phyloP scores from a whole-genome alignment of 805 yeast genomes.

The Lachancea sp. region DNA sequence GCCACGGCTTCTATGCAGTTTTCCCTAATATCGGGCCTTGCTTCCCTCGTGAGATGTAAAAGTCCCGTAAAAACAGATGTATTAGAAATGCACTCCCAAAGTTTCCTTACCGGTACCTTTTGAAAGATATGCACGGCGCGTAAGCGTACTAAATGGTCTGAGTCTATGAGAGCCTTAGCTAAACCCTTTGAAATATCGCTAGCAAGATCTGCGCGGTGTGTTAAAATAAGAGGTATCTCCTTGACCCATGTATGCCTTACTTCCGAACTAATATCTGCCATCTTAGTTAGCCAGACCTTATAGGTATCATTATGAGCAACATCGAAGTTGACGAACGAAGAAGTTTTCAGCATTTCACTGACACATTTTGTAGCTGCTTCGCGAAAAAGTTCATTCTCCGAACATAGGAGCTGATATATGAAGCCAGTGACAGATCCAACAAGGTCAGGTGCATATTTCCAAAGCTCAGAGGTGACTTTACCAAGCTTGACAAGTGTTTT shows the following conservation, averaged over 20 bases:
- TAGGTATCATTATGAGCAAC: slow-evolving; percentile 54
- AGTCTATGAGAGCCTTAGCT: slow-evolving; percentile 63
- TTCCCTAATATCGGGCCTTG: slow-evolving; percentile 55
- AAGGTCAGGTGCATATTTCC: slow-evolving; percentile 74
- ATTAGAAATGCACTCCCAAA: slow-evolving; percentile 44
- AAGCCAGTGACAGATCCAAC: slow-evolving; percentile 70
- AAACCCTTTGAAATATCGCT: slow-evolving; percentile 52
- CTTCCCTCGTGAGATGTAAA: slow-evolving; percentile 64
- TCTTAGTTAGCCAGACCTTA: slow-evolving; percentile 67
- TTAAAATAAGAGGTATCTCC: slow-evolving; percentile 44
- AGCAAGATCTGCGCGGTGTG: slow-evolving; percentile 40
- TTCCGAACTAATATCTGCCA: slow-evolving; percentile 56
- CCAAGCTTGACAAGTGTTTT: slow-evolving; percentile 57
- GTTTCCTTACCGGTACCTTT: slow-evolving; percentile 39
- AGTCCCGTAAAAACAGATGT: slow-evolving; percentile 47
- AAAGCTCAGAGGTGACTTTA: slow-evolving; percentile 53
- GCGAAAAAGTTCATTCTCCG: slow-evolving; percentile 59
- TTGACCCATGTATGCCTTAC: slow-evolving; percentile 71
- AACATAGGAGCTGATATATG: slow-evolving; percentile 70
- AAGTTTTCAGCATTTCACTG: slow-evolving; percentile 52
- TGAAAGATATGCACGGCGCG: slow-evolving; percentile 50
- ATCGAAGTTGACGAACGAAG: slow-evolving; percentile 51
- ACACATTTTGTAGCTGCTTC: slow-evolving; percentile 65
- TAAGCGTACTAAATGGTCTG: slow-evolving; percentile 66
- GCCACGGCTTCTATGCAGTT: slow-evolving; percentile 51